phyloP scores from a whole-genome alignment of 805 yeast species.

The Maudiozyma barnettii region DNA sequence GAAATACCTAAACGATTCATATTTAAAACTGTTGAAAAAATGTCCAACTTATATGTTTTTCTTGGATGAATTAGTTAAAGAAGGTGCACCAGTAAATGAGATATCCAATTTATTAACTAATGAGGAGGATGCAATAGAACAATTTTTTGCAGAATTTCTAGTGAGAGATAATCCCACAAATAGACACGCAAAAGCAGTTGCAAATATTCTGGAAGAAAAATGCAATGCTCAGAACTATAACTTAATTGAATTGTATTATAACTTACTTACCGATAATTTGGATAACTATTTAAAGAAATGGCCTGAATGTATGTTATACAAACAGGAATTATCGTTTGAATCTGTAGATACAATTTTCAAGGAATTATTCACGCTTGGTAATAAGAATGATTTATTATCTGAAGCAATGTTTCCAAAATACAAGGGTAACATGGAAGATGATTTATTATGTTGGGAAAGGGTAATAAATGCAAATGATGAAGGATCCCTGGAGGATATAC shows the following conservation, averaged over 20 bases:
- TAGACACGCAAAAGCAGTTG: conserved; percentile 23
- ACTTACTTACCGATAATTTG: conserved; percentile 19
- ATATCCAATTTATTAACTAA: conserved; percentile 19
- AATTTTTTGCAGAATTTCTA: conserved; percentile 27
- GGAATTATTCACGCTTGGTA: conserved; percentile 28
- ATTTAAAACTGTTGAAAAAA: conserved; percentile 18
- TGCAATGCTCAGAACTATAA: conserved; percentile 22
- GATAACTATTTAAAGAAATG: conserved; percentile 17
- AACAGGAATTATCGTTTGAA: conserved; percentile 19
- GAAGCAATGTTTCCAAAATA: conserved; percentile 27
- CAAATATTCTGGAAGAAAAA: conserved; percentile 17
- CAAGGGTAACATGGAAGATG: conserved; percentile 26
- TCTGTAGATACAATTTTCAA: conserved; percentile 27
- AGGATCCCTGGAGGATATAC: not conserved
- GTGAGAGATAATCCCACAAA: conserved; percentile 29
- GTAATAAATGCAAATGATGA: conserved; percentile 11
- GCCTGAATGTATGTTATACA: conserved; percentile 17
- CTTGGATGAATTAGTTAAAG: conserved; percentile 23
- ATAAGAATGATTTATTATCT: conserved; percentile 23
- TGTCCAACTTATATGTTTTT: conserved; percentile 30
- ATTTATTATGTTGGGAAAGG: conserved; percentile 25
- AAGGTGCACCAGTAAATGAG: conserved; percentile 21
- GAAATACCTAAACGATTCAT: conserved; percentile 20
- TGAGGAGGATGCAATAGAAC: conserved; percentile 18
- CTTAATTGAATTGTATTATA: conserved; percentile 25